phyloP scores from a whole-genome alignment of 495 filamentous ascomycete species.

The Lasiosphaeria miniovina region DNA sequence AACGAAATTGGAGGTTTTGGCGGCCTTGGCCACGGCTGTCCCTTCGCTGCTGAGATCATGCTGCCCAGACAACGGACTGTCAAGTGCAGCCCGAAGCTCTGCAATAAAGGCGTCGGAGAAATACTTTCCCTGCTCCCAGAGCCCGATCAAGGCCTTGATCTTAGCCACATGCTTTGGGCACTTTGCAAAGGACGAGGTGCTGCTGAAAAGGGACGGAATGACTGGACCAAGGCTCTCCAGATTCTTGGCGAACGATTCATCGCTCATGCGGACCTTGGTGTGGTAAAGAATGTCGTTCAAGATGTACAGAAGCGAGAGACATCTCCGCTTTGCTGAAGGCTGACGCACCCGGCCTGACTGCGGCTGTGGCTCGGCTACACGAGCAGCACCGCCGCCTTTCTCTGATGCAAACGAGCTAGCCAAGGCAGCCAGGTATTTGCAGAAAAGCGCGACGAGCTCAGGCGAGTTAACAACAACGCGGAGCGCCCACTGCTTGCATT shows the following conservation, averaged over 20 bases:
- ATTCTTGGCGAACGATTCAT: constrained; percentile 55
- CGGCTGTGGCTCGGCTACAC: constrained; percentile 10
- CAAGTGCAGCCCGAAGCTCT: constrained; percentile 58
- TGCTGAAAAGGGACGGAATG: constrained; percentile 59
- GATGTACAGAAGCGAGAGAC: constrained; percentile 78
- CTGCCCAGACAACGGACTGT: constrained; percentile 7
- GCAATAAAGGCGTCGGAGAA: constrained; percentile 57
- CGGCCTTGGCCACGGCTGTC: constrained; percentile 26
- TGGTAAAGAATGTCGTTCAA: constrained; percentile 83
- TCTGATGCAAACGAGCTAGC: constrained; percentile 53
- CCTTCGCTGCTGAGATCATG: not conserved
- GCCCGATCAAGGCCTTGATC: constrained; percentile 59
- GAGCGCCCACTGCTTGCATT: constrained; percentile 83
- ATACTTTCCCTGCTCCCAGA: constrained; percentile 73
- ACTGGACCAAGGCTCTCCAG: constrained; percentile 47
- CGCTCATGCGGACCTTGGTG: constrained; percentile 57
- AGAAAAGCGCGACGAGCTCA: constrained; percentile 61
- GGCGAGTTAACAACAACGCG: constrained; percentile 66
- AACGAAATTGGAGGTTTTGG: constrained; percentile 59
- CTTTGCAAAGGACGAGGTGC: constrained; percentile 60
- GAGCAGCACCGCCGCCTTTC: not conserved
- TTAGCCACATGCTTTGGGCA: constrained; percentile 65
- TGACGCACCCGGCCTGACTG: constrained; percentile 30
- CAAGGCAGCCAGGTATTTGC: constrained; percentile 73
- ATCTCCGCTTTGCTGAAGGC: constrained; percentile 63